Percentiles rank a stretch among this genome's conserved stretches.
phyloP scores from a whole-genome alignment of 2,329 filamentous ascomycete genomes.

The Ceratocystis cubensis region DNA sequence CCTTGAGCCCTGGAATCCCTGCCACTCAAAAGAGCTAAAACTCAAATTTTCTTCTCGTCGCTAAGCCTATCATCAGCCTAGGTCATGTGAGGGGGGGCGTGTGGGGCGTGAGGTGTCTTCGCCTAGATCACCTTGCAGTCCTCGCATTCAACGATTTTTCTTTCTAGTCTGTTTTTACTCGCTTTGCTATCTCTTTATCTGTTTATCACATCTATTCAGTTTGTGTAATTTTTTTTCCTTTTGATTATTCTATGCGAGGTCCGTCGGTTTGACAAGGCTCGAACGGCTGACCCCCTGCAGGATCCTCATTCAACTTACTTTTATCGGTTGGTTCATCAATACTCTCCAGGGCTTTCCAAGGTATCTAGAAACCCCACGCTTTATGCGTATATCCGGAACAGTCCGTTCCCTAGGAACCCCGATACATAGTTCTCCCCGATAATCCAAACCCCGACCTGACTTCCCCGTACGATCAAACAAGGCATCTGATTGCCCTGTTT shows the following conservation, averaged over 20 bases:
- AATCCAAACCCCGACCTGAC: slow-evolving; percentile 7
- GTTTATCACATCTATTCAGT: no score
- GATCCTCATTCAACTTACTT: background rate
- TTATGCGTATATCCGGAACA: slow-evolving; percentile 11
- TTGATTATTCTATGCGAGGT: slow-evolving; percentile 12
- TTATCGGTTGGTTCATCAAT: background rate
- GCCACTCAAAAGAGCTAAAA: no score
- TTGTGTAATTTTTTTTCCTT: background rate
- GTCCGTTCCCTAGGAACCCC: background rate
- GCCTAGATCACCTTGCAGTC: background rate
- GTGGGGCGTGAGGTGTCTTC: background rate
- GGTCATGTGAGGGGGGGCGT: slow-evolving; percentile 1
- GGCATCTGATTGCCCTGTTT: slow-evolving; percentile 2
- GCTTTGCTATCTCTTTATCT: background rate
- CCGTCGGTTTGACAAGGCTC: background rate
- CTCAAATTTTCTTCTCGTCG: no score
- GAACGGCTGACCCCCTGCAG: background rate
- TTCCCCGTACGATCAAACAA: background rate
- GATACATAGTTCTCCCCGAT: slow-evolving; percentile 13
- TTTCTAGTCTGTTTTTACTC: background rate
- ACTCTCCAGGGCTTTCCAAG: no score
- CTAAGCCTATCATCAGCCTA: background rate
- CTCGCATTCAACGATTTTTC: background rate
- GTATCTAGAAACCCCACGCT: background rate
- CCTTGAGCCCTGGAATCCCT: background rate